Conservation (phyloP, 2,329 filamentous ascomycete species). For the Nemania sp. region DNA sequence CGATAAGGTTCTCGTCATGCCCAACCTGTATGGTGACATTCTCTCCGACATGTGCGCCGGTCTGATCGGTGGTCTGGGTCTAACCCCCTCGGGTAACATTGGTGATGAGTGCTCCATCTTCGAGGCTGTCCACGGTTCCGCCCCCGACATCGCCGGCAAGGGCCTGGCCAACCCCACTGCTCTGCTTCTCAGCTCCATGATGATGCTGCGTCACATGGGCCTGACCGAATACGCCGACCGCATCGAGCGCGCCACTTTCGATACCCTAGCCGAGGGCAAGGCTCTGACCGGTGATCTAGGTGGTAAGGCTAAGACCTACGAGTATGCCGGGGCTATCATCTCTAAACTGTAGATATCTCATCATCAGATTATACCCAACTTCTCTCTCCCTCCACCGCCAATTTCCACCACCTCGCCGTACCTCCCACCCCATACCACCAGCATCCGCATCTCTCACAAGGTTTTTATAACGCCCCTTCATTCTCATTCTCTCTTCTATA, state of each 20-base stretch:
- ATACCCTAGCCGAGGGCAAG: constrained; percentile 95
- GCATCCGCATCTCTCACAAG: constrained; percentile 4
- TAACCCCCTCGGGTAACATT: constrained; percentile 98
- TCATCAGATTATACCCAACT: constrained; percentile 12
- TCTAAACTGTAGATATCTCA: constrained; percentile 56
- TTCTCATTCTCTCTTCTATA: neutral
- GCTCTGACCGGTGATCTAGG: constrained; percentile 92
- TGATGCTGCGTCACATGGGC: constrained; percentile 99
- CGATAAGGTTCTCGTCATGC: constrained; percentile 98
- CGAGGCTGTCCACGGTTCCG: constrained; percentile 97
- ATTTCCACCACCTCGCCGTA: neutral
- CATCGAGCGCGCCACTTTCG: constrained; percentile 95
- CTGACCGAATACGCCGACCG: constrained; percentile 79
- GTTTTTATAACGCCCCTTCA: neutral
- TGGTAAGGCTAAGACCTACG: constrained; percentile 91
- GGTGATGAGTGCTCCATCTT: constrained; percentile 99
- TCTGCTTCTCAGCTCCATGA: constrained; percentile 91
- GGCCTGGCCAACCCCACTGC: constrained; percentile 96
- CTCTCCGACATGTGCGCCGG: constrained; percentile 99
- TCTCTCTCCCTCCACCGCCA: constrained; percentile 17
- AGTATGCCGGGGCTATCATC: constrained; percentile 94
- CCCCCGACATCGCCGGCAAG: constrained; percentile 95
- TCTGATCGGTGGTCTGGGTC: constrained; percentile 94
- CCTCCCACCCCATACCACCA: constrained; percentile 2
- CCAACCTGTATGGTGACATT: constrained; percentile 99